These are phyloP conservation scores for Aspergillus affinis DNA, from an alignment of 495 filamentous ascomycete species.

Conservation along the genomic window DNA sequence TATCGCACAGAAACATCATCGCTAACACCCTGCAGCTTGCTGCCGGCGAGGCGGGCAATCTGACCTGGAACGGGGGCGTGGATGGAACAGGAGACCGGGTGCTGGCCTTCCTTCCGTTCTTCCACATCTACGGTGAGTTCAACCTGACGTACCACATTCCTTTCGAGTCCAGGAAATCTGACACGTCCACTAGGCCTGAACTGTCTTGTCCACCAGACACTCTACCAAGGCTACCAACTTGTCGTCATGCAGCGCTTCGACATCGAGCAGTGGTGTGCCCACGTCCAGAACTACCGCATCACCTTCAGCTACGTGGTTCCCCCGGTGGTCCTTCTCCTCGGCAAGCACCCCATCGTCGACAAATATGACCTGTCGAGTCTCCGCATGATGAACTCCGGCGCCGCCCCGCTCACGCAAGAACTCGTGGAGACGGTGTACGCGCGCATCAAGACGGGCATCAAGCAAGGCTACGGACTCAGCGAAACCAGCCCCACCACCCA, in stretches of 20 bases:
- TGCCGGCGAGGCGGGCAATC: conserved; percentile 57
- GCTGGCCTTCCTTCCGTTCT: conserved; percentile 86
- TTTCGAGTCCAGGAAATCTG: conserved; percentile 51
- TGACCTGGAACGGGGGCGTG: conserved; percentile 58
- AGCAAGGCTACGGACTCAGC: conserved; percentile 89
- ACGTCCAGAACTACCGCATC: conserved; percentile 71
- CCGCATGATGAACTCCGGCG: conserved; percentile 85
- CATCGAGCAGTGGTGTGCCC: conserved; percentile 70
- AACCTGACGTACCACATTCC: neutral
- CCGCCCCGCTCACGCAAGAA: conserved; percentile 82
- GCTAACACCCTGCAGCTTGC: conserved; percentile 63
- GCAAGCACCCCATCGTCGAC: conserved; percentile 71
- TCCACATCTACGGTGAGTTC: conserved; percentile 80
- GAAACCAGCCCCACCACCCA: conserved; percentile 61
- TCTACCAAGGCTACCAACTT: conserved; percentile 67
- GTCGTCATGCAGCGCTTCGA: conserved; percentile 86
- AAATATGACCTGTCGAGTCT: conserved; percentile 81
- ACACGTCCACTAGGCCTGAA: conserved; percentile 62
- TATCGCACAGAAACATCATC: conserved; percentile 80
- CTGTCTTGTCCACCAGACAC: conserved; percentile 58
- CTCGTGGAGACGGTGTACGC: conserved; percentile 76
- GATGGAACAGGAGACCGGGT: conserved; percentile 68
- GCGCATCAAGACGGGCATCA: conserved; percentile 71
- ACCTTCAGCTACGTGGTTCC: conserved; percentile 84
- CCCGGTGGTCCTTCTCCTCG: conserved; percentile 77